Base-by-base conservation (phyloP, 805 yeast species). In the Millerozyma acaciae region DNA sequence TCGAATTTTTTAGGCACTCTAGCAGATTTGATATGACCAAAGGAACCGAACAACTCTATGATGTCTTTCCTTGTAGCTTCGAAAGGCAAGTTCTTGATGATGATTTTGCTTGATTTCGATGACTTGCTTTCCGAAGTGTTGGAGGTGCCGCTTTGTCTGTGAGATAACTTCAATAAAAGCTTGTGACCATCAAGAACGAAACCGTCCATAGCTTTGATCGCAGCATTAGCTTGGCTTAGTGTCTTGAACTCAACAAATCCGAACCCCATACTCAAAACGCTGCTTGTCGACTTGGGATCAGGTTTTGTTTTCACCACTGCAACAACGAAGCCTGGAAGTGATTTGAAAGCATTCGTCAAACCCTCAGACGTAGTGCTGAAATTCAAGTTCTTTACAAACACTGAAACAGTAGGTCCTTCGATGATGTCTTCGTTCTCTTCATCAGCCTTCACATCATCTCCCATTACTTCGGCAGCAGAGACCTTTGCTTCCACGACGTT, bases 1-100 rank as follows among this genome's bases (percentile, higher is more conserved):
- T 93, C 95, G 66, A 90, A 89, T 58, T 93, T 93, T 76, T 84
- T 84, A 20, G 98, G 98, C 30, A 93, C 90, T 53, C 98, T 79
- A 26, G 89, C 96, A 2, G 97, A 84, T 51, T 89, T 86, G 51
- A 93, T 70, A 61, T 85, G 89, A 38, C 98, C 98, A 64, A 90
- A 93, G 1, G 97, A 81, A 38, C 93, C 88, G 62, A 93, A 89
- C 44, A 93, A 68, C 55, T 88, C 94, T 50, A 85, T 79, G n/a
- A 93, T 78, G 53, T 93, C 97, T 51, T 85, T 84, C 62, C 96
- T 79, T 2, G 93, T 74, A 14, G 97, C 89, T 64, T 93, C 98
- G 60, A 93, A 93, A 39, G 98, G 97, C 60, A 93, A 75, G 65
- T 93, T 93, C 80, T 93, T 93, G 58, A 93, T 88, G 57, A 93